Evolutionary conservation across 2,329 filamentous ascomycete genomes (phyloP).

Genomic region (Penicillium sp.): DNA sequence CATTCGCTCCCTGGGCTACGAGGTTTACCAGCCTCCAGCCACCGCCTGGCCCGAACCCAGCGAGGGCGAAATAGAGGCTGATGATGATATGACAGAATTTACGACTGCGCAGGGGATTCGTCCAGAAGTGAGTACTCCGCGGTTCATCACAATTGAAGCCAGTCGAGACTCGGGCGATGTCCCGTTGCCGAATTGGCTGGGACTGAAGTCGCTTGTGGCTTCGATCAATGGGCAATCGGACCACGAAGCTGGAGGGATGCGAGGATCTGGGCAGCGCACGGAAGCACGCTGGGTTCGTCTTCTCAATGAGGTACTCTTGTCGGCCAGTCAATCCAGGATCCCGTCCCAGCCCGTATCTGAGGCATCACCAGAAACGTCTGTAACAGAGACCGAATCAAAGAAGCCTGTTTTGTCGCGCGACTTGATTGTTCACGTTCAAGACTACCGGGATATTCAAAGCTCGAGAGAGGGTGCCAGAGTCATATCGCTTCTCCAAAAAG

Average conservation of each 20-base stretch:
- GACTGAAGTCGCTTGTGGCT: constrained; percentile 28
- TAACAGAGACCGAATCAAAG: constrained; percentile 4
- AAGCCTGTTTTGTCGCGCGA: constrained; percentile 25
- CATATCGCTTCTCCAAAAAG: constrained; percentile 61
- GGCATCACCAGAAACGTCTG: constrained; percentile 6
- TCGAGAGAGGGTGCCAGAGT: constrained; percentile 64
- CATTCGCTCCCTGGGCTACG: constrained; percentile 48
- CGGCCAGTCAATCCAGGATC: constrained; percentile 13
- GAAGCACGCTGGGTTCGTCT: constrained; percentile 33
- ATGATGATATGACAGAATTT: constrained; percentile 32
- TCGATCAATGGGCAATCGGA: constrained; percentile 27
- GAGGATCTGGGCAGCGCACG: constrained; percentile 14
- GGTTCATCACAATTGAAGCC: constrained; percentile 32
- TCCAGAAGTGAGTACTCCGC: constrained; percentile 18
- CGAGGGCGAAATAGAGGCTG: constrained; percentile 44
- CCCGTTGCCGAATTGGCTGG: constrained; percentile 28
- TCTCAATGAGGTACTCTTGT: constrained; percentile 30
- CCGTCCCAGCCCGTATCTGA: constrained; percentile 1
- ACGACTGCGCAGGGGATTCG: constrained; percentile 15
- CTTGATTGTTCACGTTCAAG: constrained; percentile 71
- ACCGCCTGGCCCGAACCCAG: constrained; percentile 33
- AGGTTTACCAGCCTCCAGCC: constrained; percentile 43
- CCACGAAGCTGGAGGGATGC: constrained; percentile 14
- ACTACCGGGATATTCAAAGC: constrained; percentile 71
- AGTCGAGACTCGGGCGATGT: constrained; percentile 27